phyloP scores from a whole-genome alignment of 164 flowering plant genomes.

The Piper betle region DNA sequence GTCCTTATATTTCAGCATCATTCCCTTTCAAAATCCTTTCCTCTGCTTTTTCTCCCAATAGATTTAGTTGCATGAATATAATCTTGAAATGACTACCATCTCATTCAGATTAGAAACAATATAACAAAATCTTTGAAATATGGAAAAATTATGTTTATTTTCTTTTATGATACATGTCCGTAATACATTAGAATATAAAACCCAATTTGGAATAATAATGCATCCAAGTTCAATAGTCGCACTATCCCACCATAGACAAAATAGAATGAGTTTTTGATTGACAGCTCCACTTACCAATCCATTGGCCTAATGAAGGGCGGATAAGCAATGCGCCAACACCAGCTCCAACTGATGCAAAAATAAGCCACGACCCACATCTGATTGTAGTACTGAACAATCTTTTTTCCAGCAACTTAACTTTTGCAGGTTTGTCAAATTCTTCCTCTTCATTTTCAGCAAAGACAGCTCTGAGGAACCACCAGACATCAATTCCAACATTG shows the following conservation, averaged over 20 bases:
- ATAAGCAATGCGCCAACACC: constrained; percentile 63
- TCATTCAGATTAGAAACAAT: no score
- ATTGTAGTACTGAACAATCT: constrained; percentile 39
- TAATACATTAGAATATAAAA: no score
- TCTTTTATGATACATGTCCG: no score
- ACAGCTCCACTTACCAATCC: constrained; percentile 65
- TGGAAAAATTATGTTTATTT: no score
- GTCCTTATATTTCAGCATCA: no score
- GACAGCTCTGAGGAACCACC: constrained; percentile 26
- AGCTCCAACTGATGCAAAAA: constrained; percentile 86
- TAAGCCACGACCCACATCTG: constrained; percentile 57
- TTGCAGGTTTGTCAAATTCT: constrained; percentile 19
- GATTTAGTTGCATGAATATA: no score
- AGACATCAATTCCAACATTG: constrained; percentile 65
- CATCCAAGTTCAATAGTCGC: not conserved
- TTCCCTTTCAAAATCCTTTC: no score
- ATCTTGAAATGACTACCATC: no score
- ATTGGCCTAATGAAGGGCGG: constrained; percentile 80
- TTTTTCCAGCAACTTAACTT: constrained; percentile 36
- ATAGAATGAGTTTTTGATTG: not conserved
- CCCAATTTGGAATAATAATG: no score
- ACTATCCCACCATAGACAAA: not conserved
- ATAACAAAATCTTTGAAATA: no score
- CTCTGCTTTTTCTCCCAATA: no score
- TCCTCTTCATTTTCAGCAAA: constrained; percentile 14